These are phyloP conservation scores for Vickermania ingenoplastis DNA, from an alignment of 208 protist species.

Conservation along the genomic window DNA sequence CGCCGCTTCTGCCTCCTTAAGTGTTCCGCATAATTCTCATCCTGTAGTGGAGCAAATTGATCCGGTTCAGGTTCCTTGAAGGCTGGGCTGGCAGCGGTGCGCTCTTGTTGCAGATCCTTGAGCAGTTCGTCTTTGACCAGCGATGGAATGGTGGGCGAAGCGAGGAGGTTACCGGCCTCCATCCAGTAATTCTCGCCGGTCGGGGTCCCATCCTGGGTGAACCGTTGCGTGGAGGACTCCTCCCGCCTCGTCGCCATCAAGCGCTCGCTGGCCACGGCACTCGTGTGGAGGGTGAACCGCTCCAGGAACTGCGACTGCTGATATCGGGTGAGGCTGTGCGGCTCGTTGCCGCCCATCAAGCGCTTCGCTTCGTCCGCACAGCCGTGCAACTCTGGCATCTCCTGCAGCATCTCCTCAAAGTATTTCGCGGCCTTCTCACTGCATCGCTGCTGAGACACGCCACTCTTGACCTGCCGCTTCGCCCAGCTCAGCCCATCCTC, in stretches of 20 bases:
- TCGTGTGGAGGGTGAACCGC: constrained; percentile 40
- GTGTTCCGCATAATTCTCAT: constrained; percentile 38
- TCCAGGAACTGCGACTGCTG: constrained; percentile 62
- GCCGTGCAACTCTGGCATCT: constrained; percentile 41
- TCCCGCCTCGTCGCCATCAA: constrained; percentile 44
- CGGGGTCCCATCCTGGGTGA: constrained; percentile 64
- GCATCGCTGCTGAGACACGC: constrained; percentile 34
- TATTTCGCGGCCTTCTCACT: constrained; percentile 41
- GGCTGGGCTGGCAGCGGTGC: constrained; percentile 37
- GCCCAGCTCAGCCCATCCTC: constrained; percentile 41
- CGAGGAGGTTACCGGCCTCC: constrained; percentile 57
- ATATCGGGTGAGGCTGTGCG: constrained; percentile 46
- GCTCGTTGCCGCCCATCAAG: constrained; percentile 50
- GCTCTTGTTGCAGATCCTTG: constrained; percentile 49
- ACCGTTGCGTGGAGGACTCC: constrained; percentile 37
- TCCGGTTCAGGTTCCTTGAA: constrained; percentile 40
- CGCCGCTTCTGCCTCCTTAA: constrained; percentile 36
- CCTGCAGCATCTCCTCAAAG: constrained; percentile 54
- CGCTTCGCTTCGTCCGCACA: constrained; percentile 45
- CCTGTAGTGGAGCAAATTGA: constrained; percentile 16
- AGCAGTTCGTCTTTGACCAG: constrained; percentile 77
- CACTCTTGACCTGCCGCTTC: constrained; percentile 16
- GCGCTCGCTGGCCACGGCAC: constrained; percentile 32
- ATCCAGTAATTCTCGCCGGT: constrained; percentile 86
- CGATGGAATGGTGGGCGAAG: constrained; percentile 41